These are phyloP conservation scores for Serendipita sp. DNA, from an alignment of 768 basidiomycete species.

Conservation along the genomic window DNA sequence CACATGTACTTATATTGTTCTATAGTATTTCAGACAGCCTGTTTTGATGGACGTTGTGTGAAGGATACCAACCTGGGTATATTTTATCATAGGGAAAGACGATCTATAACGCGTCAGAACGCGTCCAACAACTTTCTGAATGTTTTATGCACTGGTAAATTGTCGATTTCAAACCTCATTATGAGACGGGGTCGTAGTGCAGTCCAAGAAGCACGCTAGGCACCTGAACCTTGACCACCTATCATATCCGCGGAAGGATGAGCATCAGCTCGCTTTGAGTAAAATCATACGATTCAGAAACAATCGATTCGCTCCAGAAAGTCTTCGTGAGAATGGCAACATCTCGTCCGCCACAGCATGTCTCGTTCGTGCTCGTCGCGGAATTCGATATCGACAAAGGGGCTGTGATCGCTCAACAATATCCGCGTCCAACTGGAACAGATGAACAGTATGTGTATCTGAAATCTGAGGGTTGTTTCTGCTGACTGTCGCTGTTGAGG, in stretches of 20 bases:
- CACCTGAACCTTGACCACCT: neutral
- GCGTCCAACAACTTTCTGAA: conserved; percentile 6
- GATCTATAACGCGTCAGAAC: conserved; percentile 30
- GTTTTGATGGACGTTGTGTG: neutral
- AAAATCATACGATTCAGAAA: too few species aligned
- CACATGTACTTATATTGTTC: conserved; percentile 99
- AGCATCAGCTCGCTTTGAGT: neutral
- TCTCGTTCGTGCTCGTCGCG: conserved; percentile 85
- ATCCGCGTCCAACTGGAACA: conserved; percentile 83
- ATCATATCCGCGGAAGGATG: neutral
- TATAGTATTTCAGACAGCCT: conserved; percentile 17
- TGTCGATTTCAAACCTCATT: conserved; percentile 77
- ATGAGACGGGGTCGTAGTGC: neutral
- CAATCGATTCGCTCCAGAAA: too few species aligned
- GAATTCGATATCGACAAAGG: conserved; percentile 97
- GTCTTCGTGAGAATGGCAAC: too few species aligned
- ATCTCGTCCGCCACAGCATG: conserved; percentile 15
- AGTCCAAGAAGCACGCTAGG: neutral
- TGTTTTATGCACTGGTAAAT: conserved; percentile 39
- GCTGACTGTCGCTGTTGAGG: conserved; percentile 24
- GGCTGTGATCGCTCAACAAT: conserved; percentile 86
- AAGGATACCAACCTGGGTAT: conserved; percentile 60
- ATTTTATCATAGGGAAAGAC: conserved; percentile 90
- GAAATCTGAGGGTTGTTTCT: neutral
- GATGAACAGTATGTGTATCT: conserved; percentile 65